A percentile compares a stretch with the other conserved stretches of the same genome.
Conservation (phyloP, 306 rosid species). For the Vigna trinervia region DNA sequence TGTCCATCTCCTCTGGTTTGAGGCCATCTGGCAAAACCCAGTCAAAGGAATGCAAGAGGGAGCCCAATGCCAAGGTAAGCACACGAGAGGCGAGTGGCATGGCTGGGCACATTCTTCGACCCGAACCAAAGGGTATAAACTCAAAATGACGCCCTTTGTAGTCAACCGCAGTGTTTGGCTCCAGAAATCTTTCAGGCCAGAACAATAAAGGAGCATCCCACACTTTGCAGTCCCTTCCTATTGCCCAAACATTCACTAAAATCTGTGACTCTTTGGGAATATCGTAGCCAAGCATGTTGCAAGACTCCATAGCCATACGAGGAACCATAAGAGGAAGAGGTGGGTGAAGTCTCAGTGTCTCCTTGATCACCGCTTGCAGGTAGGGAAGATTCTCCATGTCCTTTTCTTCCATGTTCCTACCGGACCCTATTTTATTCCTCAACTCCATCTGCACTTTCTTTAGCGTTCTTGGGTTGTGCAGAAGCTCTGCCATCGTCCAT, state of each 20-base stretch:
- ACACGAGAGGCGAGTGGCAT: conserved; percentile 78
- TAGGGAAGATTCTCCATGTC: conserved; percentile 76
- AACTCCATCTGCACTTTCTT: conserved; percentile 71
- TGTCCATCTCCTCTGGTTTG: conserved; percentile 74
- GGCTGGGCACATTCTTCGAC: conserved; percentile 88
- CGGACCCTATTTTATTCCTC: conserved; percentile 49
- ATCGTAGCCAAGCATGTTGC: conserved; percentile 60
- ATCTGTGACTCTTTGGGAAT: conserved; percentile 80
- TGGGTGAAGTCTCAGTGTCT: conserved; percentile 89
- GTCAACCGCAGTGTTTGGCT: conserved; percentile 55
- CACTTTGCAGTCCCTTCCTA: conserved; percentile 72
- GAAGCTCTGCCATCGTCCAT: conserved; percentile 93
- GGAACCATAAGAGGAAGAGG: conserved; percentile 96
- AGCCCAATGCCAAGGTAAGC: conserved; percentile 81
- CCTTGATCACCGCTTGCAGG: conserved; percentile 79
- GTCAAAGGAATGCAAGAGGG: conserved; percentile 68
- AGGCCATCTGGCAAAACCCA: conserved; percentile 72
- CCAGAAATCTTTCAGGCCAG: conserved; percentile 82
- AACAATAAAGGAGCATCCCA: conserved; percentile 77
- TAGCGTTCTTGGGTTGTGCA: conserved; percentile 66
- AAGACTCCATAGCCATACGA: conserved; percentile 76
- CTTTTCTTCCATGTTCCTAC: conserved; percentile 61
- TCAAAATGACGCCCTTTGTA: conserved; percentile 78
- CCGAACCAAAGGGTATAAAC: conserved; percentile 87
- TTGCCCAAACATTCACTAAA: conserved; percentile 92